Evolutionary conservation across 805 yeast species (phyloP), one percentile per base, ranked within the genome.

Genomic region (Metschnikowia lunata): DNA sequence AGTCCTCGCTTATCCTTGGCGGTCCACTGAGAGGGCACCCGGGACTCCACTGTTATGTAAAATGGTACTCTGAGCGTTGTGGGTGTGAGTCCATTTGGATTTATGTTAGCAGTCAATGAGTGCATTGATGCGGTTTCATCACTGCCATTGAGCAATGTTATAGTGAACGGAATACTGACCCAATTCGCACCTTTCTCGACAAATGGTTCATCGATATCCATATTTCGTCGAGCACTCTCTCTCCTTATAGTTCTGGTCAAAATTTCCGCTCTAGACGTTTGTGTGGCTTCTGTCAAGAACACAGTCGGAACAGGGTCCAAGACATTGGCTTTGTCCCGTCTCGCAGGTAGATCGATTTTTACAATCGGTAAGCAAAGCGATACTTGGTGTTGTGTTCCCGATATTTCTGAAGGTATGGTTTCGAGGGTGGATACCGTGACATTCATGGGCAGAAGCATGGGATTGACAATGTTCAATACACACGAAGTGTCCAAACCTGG

Each of bases 301-400:
- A 62, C 52, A 6, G 73, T 65, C 1, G 75, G 75, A 1, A 70
- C 59, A 1, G 62, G 49, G 30, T 67, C 61, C 15, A 68, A 52
- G 7, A 58, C 40, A 35, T 54, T 58, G 26, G 15, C 62, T 40
- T 34, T 56, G 39, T 39, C 54, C 29, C 28, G 50, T 42, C 39
- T 60, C 40, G 36, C 60, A 55, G 45, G 47, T 26, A 69, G 39
- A 1, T 42, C 41, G 32, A 62, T 45, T 6, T 56, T 50, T 0
- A 66, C 48, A 10, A 56, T 46, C 4, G 73, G 72, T 3, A 69
- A 42, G 8, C 51, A 48, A 3, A 47, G 37, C 7, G 43, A 30
- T 3, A 44, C 23, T n/a, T 31, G 18, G 13, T 26, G 18, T n/a
- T 26, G 36, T 6, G 40, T 43, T 4, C 42, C 36, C 10, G 55